Evolutionary conservation across 768 basidiomycete species (phyloP).

Genomic region (Collybiopsis luxurians): DNA sequence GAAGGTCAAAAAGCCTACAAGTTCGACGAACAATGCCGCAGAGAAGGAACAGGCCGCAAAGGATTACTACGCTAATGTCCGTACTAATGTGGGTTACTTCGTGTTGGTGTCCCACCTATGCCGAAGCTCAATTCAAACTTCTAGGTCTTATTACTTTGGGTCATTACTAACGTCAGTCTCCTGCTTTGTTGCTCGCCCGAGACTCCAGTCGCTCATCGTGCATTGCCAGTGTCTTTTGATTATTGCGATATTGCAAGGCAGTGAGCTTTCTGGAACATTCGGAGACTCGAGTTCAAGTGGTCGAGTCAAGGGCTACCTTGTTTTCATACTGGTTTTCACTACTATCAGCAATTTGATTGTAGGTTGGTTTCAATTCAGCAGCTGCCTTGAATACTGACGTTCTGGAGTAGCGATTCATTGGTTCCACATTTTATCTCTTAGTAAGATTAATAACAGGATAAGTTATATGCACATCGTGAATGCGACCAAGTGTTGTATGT

Average conservation of each 20-base stretch:
- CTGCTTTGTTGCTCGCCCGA: not conserved
- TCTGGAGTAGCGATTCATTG: conserved; percentile 46
- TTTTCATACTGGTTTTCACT: conserved; percentile 79
- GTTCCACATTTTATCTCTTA: conserved; percentile 54
- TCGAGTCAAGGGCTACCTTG: conserved; percentile 71
- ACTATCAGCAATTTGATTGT: conserved; percentile 71
- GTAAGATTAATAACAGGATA: conserved; percentile 51
- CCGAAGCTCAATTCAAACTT: not conserved
- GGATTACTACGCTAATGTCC: conserved; percentile 85
- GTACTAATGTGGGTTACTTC: conserved; percentile 62
- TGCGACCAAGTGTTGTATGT: too few species aligned
- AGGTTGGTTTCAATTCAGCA: conserved; percentile 12
- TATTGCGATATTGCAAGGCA: conserved; percentile 64
- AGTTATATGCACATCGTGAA: too few species aligned
- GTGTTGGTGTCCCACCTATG: not conserved
- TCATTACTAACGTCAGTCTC: conserved; percentile 70
- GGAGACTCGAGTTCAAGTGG: conserved; percentile 41
- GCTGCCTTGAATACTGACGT: not conserved
- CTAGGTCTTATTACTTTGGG: conserved; percentile 75
- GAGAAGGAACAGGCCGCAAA: conserved; percentile 75
- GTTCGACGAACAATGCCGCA: conserved; percentile 41
- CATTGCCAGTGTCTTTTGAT: conserved; percentile 61
- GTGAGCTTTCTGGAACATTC: conserved; percentile 59
- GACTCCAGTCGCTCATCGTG: not conserved
- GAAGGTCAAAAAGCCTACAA: conserved; percentile 31